Percentiles rank a stretch among this genome's conserved stretches.
Evolutionary conservation across 768 basidiomycete species (phyloP).

Genomic region (Auriscalpium orientale): DNA sequence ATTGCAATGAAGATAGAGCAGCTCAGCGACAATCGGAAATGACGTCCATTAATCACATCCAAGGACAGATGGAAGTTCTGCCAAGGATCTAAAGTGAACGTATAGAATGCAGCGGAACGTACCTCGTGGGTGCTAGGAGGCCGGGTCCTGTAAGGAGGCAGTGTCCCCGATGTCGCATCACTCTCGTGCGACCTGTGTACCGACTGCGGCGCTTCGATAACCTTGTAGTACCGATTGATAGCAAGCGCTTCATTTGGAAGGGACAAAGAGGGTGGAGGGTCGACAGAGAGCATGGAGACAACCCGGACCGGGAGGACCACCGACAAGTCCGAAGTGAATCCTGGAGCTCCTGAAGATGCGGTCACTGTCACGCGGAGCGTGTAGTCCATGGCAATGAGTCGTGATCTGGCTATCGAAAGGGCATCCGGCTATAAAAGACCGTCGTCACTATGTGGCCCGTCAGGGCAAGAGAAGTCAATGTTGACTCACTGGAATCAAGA

Average conservation of each 20-base stretch:
- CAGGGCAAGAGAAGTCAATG: no score
- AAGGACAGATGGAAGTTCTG: no score
- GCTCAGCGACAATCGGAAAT: no score
- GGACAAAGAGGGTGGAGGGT: constrained; percentile 54
- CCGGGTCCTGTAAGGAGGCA: not conserved
- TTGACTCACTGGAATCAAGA: constrained; percentile 63
- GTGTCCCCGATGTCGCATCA: not conserved
- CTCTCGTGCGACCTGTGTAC: not conserved
- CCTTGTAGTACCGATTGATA: not conserved
- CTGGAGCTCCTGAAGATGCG: constrained; percentile 34
- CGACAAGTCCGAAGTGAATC: constrained; percentile 51
- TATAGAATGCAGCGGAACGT: not conserved
- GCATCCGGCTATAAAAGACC: constrained; percentile 47
- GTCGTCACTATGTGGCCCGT: no score
- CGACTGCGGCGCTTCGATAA: not conserved
- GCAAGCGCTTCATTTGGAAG: not conserved
- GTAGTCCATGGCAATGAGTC: constrained; percentile 74
- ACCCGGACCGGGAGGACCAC: constrained; percentile 70
- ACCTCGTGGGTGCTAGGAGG: not conserved
- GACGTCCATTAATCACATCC: no score
- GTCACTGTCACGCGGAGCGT: constrained; percentile 56
- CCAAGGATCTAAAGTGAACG: not conserved
- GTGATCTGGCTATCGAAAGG: constrained; percentile 57
- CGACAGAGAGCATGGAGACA: constrained; percentile 80
- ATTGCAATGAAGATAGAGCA: not conserved